Evolutionary conservation across 148 eudicot genomes (phyloP), one percentile per base, ranked within the genome.

Genomic region (Pharnaceum exiguum): DNA sequence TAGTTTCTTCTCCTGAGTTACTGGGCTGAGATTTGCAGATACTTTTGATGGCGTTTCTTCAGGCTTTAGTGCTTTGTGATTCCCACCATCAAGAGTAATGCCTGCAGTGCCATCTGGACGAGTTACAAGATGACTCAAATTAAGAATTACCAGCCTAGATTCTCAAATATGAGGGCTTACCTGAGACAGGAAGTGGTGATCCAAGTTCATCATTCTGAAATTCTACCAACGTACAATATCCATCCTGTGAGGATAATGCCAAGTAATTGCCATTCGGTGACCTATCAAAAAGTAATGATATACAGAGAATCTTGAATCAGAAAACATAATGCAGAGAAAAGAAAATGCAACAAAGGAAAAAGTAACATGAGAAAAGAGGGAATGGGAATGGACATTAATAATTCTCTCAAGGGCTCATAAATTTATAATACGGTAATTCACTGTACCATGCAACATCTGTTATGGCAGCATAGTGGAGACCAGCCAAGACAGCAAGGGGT

Each of bases 401-500:
- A n/a, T n/a, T n/a, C n/a, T n/a, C n/a, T n/a, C n/a, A n/a, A n/a
- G n/a, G n/a, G n/a, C n/a, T n/a, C n/a, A n/a, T n/a, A n/a, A n/a
- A n/a, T n/a, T n/a, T n/a, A n/a, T n/a, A n/a, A n/a, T n/a, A n/a
- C n/a, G n/a, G n/a, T n/a, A n/a, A n/a, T 12, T 13, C 19, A 16
- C 13, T 5, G 19, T 81, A 94, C 99, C 99, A 94, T 53, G 91
- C 79, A 18, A 94, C 81, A 69, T 94, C 99, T 39, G 99, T 83
- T 55, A 94, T 72, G 39, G 99, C 91, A 44, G 99, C 95, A 80
- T 94, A 94, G 71, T 94, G 99, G 48, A 94, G 81, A 60, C 99
- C 96, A 55, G 99, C 96, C 56, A 81, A 65, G 46, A 94, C 65
- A 53, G 83, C 82, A 52, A 94, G 75, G 32, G 99, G 99, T 57